phyloP scores from a whole-genome alignment of 2,329 filamentous ascomycete genomes.

The Helminthosporium solani region DNA sequence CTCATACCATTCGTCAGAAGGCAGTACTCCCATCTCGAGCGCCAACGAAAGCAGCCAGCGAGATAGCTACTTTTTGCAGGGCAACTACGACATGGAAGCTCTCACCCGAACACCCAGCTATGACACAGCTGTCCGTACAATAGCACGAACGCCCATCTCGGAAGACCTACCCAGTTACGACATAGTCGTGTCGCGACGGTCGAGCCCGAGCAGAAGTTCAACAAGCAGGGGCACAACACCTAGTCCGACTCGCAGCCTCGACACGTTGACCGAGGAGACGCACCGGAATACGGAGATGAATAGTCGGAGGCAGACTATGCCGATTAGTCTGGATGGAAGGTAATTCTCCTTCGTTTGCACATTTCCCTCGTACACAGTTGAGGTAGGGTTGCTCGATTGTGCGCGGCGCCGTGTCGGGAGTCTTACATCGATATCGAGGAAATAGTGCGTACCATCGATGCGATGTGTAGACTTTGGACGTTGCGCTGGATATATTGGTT shows the following conservation, averaged over 20 bases:
- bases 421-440: no score
- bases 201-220: conserved; percentile 35
- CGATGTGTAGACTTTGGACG: not conserved
- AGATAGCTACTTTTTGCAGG: conserved; percentile 18
- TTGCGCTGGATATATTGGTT: not conserved
- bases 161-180: conserved; percentile 49
- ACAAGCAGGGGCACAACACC: conserved; percentile 35
- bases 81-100: conserved; percentile 48
- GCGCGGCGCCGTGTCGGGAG: no score
- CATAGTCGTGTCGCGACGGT: conserved; percentile 47
- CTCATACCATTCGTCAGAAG: conserved; percentile 38
- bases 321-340: conserved; percentile 31
- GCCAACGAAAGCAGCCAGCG: conserved; percentile 16
- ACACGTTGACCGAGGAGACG: conserved; percentile 41
- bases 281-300: conserved; percentile 41
- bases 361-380: not conserved
- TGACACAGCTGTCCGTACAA: conserved; percentile 51
- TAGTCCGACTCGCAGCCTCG: conserved; percentile 35
- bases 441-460: no score
- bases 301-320: conserved; percentile 14
- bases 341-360: conserved; percentile 9
- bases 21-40: conserved; percentile 28
- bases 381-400: not conserved
- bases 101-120: conserved; percentile 54
- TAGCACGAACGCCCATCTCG: conserved; percentile 44